Percentiles rank a stretch among this genome's conserved stretches.
These are phyloP conservation scores for Heliosperma pusillum DNA, from an alignment of 148 eudicot genomes.

Conservation along the genomic window DNA sequence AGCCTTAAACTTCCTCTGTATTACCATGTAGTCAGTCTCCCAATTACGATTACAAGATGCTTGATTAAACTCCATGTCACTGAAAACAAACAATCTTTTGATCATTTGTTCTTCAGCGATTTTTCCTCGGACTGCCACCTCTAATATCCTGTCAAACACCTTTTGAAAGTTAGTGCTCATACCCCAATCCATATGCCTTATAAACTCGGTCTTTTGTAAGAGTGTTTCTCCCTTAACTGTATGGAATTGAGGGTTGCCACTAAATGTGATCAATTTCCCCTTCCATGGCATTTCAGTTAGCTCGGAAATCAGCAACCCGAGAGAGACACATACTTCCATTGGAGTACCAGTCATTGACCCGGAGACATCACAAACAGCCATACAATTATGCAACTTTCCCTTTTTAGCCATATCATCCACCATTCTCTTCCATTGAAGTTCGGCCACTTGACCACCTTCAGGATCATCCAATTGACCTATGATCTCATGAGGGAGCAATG, in stretches of 20 bases:
- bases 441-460: conserved; percentile 13
- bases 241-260: not conserved
- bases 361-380: conserved; percentile 37
- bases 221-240: conserved; percentile 4
- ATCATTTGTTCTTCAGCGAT: conserved; percentile 37
- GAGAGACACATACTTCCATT: conserved; percentile 42
- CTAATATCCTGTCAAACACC: conserved; percentile 39
- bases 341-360: conserved; percentile 36
- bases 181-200: conserved; percentile 15
- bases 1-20: conserved; percentile 16
- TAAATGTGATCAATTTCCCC: conserved; percentile 14
- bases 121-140: conserved; percentile 27
- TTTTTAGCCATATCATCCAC: conserved; percentile 39
- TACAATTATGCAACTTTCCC: conserved; percentile 39
- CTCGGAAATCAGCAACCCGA: conserved; percentile 28
- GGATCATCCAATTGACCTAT: conserved; percentile 24
- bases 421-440: conserved; percentile 56
- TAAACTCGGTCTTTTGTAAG: not conserved
- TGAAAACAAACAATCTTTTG: conserved; percentile 44
- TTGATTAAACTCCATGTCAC: conserved; percentile 46
- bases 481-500: conserved; percentile 51
- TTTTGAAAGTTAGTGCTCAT: conserved; percentile 32
- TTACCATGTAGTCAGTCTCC: conserved; percentile 29
- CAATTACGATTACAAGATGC: conserved; percentile 18
- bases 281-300: conserved; percentile 16